Evolutionary conservation across 1,284 basidiomycete genomes (phyloP).

Genomic region (Schizophyllum amplum): DNA sequence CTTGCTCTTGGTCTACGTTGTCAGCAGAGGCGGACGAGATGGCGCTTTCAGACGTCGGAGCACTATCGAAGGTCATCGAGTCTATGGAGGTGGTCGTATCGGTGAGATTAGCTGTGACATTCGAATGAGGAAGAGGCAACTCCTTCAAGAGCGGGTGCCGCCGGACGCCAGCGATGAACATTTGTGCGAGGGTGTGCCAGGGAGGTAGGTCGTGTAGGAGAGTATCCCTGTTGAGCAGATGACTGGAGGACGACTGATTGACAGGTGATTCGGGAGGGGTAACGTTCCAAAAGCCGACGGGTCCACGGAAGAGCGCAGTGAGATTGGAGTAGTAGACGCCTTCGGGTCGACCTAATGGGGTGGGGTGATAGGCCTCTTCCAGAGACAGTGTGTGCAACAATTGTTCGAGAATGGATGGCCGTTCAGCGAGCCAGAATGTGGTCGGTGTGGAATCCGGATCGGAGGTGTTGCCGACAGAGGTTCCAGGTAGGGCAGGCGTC

Average conservation of each 20-base stretch:
- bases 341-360: constrained; percentile 22
- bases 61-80: no score
- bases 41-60: background rate
- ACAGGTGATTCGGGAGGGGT: constrained; percentile 25
- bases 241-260: background rate
- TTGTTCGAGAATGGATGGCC: background rate
- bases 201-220: background rate
- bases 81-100: background rate
- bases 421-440: constrained; percentile 3
- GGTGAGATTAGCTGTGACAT: background rate
- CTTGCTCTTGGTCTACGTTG: background rate
- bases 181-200: background rate
- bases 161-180: background rate
- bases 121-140: background rate
- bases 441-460: constrained; percentile 1
- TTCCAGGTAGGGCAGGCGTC: constrained; percentile 55
- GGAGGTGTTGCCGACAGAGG: background rate
- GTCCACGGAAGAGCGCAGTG: constrained; percentile 68
- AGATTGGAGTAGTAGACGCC: constrained; percentile 57
- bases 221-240: no score
- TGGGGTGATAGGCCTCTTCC: constrained; percentile 38
- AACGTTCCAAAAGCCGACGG: constrained; percentile 55
- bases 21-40: background rate
- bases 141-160: background rate
- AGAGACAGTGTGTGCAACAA: background rate